These are phyloP conservation scores for Rosa lucieae DNA, from an alignment of 306 rosid species.

Conservation along the genomic window DNA sequence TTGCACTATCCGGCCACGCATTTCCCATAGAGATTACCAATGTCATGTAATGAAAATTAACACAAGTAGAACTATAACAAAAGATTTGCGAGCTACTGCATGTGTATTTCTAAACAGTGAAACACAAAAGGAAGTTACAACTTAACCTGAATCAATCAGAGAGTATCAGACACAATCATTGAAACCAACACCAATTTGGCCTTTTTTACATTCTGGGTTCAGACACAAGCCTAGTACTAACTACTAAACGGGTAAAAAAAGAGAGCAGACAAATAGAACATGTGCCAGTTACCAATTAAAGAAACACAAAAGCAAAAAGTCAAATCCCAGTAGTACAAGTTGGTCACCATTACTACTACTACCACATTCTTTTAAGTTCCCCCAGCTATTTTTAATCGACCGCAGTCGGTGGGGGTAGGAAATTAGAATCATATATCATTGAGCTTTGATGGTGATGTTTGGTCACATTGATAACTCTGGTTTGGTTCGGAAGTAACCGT, in stretches of 20 bases:
- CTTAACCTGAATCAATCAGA: background rate
- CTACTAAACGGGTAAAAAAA: background rate
- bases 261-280: constrained; percentile 11
- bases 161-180: background rate
- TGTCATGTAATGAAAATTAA: background rate
- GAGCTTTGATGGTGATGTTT: constrained; percentile 19
- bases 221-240: constrained; percentile 16
- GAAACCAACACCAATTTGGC: constrained; percentile 24
- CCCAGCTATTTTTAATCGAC: constrained; percentile 11
- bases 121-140: background rate
- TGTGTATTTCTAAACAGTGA: background rate
- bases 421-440: constrained; percentile 28
- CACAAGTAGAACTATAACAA: background rate
- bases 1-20: background rate
- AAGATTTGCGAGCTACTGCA: background rate
- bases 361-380: background rate
- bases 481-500: constrained; percentile 26
- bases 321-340: constrained; percentile 18
- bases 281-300: constrained; percentile 3
- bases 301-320: constrained; percentile 11
- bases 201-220: constrained; percentile 12
- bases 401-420: constrained; percentile 28
- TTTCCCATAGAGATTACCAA: background rate
- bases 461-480: constrained; percentile 44
- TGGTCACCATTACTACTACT: constrained; percentile 12